Evolutionary conservation across 129 eudicot species (phyloP).

Genomic region (Pulicaria dysenterica): DNA sequence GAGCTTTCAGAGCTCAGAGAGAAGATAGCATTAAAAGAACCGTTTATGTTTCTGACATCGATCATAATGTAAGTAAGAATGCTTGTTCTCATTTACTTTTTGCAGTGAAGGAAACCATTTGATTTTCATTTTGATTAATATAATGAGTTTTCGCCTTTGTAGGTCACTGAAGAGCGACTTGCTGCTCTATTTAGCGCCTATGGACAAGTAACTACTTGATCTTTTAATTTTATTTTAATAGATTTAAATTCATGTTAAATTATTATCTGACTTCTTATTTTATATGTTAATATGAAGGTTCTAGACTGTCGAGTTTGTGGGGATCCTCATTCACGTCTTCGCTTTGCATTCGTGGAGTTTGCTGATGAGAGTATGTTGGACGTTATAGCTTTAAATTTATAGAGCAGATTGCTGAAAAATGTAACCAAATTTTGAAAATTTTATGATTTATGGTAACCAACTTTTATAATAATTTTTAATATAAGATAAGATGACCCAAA

Average conservation of each 20-base stretch:
- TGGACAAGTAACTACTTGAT: conserved; percentile 74
- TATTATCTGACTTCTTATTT: conserved; percentile 14
- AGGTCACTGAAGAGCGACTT: conserved; percentile 95
- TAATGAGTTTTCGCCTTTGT: conserved; percentile 9
- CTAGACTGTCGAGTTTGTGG: conserved; percentile 95
- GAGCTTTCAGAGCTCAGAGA: conserved; percentile 79
- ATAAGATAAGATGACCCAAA: not conserved
- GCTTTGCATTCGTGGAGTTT: conserved; percentile 97
- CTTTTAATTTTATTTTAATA: not conserved
- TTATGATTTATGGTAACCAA: not conserved
- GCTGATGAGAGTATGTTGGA: conserved; percentile 91
- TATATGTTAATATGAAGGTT: conserved; percentile 53
- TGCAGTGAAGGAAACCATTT: not conserved
- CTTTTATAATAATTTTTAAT: not conserved
- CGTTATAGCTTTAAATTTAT: not conserved
- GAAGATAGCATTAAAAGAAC: conserved; percentile 95
- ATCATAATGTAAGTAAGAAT: conserved; percentile 69
- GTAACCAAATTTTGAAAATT: not conserved
- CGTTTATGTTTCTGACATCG: conserved; percentile 83
- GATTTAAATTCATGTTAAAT: not conserved
- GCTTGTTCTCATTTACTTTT: not conserved
- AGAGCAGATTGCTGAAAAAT: not conserved
- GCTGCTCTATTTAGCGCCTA: conserved; percentile 80
- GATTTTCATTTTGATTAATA: not conserved
- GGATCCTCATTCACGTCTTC: conserved; percentile 95